Evolutionary conservation across 768 basidiomycete species (phyloP), one percentile per base, ranked within the genome.

Genomic region (Porphyrellus cyaneotinctus): DNA sequence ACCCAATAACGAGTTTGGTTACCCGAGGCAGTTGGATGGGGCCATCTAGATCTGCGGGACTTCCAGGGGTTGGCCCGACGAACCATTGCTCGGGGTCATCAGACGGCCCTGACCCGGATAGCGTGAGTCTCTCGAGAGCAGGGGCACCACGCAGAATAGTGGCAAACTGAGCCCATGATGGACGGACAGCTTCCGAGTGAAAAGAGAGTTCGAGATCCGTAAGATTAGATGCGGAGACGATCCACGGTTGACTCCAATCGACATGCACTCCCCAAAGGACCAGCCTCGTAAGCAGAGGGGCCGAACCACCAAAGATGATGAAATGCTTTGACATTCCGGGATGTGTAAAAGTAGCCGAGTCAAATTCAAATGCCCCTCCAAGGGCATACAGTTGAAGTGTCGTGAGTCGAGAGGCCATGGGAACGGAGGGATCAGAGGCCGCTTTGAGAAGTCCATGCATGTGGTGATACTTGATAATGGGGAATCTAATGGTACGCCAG

Each of bases 331-430:
- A 73, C 31, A 69, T 66, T 33, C 72, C 68, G 22, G 56, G 51
- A 24, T 51, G 28, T 38, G 20, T 23, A 68, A 32, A 32, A 5
- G 61, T 9, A 28, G 26, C 9, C 26, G 26, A 28, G 11, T 22
- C 43, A 15, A 32, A 32, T 7, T 31, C 43, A 3, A 13, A 12
- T 10, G 20, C 24, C 23, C 11, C 10, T 43, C 81, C 78, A 20
- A 82, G 81, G 63, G 82, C 77, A 56, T 78, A 79, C 18, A 88
- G 66, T 46, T 75, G 69, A 22, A 88, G 69, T 4, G 64, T 66
- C 53, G 81, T 77, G 26, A 88, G 79, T 32, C 76, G 60, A 8
- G 83, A 77, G 13, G 86, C 85, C 5, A 70, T 59, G 2, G 77
- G 67, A 44, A 76, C 70, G 37, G 57, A 61, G 18, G 57, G 61